Evolutionary conservation across 352 stramenopile species (phyloP).

Genomic region (Phytophthora uliginosa): DNA sequence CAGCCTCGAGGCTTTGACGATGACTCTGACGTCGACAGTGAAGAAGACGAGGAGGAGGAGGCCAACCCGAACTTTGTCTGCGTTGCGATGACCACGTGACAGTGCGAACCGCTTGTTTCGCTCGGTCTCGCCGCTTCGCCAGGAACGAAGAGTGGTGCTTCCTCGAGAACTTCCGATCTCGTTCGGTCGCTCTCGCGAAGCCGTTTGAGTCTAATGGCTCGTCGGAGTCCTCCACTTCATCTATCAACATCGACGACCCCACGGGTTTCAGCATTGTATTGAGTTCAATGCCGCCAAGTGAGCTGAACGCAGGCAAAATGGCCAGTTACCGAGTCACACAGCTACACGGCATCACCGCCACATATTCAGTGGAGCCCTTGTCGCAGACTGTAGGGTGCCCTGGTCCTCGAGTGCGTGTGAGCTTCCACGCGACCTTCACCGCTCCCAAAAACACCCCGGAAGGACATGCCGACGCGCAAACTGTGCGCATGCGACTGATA

Average conservation of each 20-base stretch:
- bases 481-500: slow-evolving; percentile 34
- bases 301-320: slow-evolving; percentile 46
- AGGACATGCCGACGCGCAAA: slow-evolving; percentile 33
- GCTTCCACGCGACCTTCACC: slow-evolving; percentile 53
- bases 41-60: slow-evolving; percentile 1
- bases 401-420: slow-evolving; percentile 42
- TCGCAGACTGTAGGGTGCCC: slow-evolving; percentile 21
- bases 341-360: slow-evolving; percentile 48
- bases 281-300: slow-evolving; percentile 38
- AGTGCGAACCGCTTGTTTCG: slow-evolving; percentile 55
- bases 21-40: slow-evolving; percentile 16
- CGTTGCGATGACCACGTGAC: slow-evolving; percentile 34
- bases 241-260: slow-evolving; percentile 21
- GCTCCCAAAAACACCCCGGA: slow-evolving; percentile 15
- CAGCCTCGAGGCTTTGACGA: slow-evolving; percentile 26
- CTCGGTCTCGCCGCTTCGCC: slow-evolving; percentile 40
- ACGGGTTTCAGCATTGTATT: slow-evolving; percentile 44
- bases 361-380: slow-evolving; percentile 46
- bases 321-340: slow-evolving; percentile 40
- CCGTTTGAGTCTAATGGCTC: slow-evolving; percentile 15
- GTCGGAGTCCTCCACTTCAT: slow-evolving; percentile 23
- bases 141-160: slow-evolving; percentile 65
- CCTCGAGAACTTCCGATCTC: slow-evolving; percentile 46
- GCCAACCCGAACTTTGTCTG: slow-evolving; percentile 10
- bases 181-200: slow-evolving; percentile 6